Evolutionary conservation across 371 early-diverging fungal genomes (phyloP), one percentile per base, ranked within the genome.

Genomic region (Gilbertella persicaria): DNA sequence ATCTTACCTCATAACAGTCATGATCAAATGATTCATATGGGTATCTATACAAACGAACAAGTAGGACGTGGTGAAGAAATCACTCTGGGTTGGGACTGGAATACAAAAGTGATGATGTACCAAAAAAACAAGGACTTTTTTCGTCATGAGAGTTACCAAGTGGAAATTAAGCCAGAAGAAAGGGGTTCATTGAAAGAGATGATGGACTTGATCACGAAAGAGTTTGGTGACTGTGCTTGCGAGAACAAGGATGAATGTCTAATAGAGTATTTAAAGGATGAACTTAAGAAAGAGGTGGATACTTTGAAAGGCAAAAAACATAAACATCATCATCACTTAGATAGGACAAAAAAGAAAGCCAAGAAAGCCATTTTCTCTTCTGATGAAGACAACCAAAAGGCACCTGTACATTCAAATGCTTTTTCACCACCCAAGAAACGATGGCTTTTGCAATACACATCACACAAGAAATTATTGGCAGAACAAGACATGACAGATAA

Each of bases 81-180:
- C 35, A 88, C 88, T 0, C 48, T 89, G 8, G 84, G 79, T 4
- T 91, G 90, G 89, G 69, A 80, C 35, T 88, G 89, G 90, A 86
- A 81, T 43, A 71, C 57, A 46, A 84, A 80, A n/a, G 79, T 79
- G 48, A 50, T 71, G 23, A 75, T 66, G 36, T 63, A 64, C 59
- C 47, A 58, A 30, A 72, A 66, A 36, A 55, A 64, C 10, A 50
- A 64, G 16, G 69, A 69, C 26, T 74, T 55, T 60, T 55, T 55
- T 54, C 68, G 56, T 45, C 58, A 33, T 13, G 13, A 44, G 68
- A 69, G 24, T 61, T 62, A 23, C 65, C 62, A 2, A 62, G 64
- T 39, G 41, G 73, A 45, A 3, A 38, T 39, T 2, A 35, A 39
- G 24, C 26, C 38, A 16, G 28, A 37, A 16, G 54, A 53, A 17